Evolutionary conservation across 2,329 filamentous ascomycete species (phyloP), one percentile per base, ranked within the genome.

Genomic region (Fusarium sp.): DNA sequence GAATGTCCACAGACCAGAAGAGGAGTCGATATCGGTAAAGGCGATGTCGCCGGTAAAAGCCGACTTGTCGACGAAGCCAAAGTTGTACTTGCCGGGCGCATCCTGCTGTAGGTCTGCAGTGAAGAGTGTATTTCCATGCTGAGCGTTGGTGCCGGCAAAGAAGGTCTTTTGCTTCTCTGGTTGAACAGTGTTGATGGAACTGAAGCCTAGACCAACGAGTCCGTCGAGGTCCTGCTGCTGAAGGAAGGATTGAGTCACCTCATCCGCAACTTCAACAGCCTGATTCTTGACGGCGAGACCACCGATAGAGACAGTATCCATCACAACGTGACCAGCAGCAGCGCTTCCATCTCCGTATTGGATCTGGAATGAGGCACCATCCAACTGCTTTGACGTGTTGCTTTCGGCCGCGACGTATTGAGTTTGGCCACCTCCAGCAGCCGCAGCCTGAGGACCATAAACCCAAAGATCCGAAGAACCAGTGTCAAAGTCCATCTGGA

Each of bases 1-100:
- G 84, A 93, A 92, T 35, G 85, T 83, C 92, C 92, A 94, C 85
- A 89, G 93, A 16, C 92, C 92, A 31, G 90, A 81, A 41, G 84
- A 85, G 77, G 74, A 86, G 80, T 94, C 89, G 71, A 94, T 86
- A 14, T 87, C 84, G 29, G 91, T 86, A 79, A 91, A 94, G 20
- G 86, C 82, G 77, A 95, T 87, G 1, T 86, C 76, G 45, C 93
- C 93, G 3, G 81, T 85, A 80, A 92, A 93, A 77, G 93, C 91
- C 64, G 83, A 84, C 1, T 78, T 79, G 81, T 95, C 92, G 78
- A 95, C 91, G 73, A 83, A 86, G 69, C 94, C 94, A 79, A 95
- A 95, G 77, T 94, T 92, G 83, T 94, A 95, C 52, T 88, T 87
- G 39, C 93, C 93, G 4, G 80, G 71, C 2, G 77, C 72, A 22